Evolutionary conservation across 306 rosid species (phyloP), one percentile per base, ranked within the genome.

Genomic region (Medicago arabica): DNA sequence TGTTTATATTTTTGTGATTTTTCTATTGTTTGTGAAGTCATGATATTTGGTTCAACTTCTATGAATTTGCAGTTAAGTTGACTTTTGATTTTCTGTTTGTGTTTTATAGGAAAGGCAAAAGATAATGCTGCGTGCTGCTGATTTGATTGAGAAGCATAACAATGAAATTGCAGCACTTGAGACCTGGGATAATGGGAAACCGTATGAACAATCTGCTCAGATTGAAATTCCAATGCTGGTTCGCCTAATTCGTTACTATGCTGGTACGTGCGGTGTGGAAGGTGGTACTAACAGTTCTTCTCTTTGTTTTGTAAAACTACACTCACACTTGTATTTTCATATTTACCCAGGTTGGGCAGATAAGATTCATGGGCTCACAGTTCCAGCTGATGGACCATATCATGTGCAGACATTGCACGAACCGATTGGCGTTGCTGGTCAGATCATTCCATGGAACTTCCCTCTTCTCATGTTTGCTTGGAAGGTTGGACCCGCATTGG

Each of bases 381-480:
- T 85, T 86, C 97, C 85, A 16, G 93, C 98, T 19, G 98, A 94
- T 80, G 97, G 98, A 6, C 78, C 84, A 9, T 46, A 80, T 85
- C 90, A 91, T 41, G 88, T 91, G 59, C 91, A 94, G 72, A 91
- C 93, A 69, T 85, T 94, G 90, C 98, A 94, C 10, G 98, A 94
- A 85, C 98, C 97, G 2, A 87, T 94, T 17, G 98, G 98, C 19
- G 98, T 94, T 80, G 94, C 87, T 0, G 97, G 98, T 79, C 98
- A 95, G 85, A 89, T 95, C 39, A 95, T 92, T 85, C 98, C 98
- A 6, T 95, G 98, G 97, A 95, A 95, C 78, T 95, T 94, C 80
- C 98, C 98, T 75, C 90, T 94, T 59, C 76, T 94, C 78, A 90
- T 94, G 97, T 90, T 87, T 83, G 89, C 82, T 38, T 94, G 98